Percentiles rank a stretch among this genome's conserved stretches.
Conservation (phyloP, 176 grass and related monocot genomes). For the Avena insularis region DNA sequence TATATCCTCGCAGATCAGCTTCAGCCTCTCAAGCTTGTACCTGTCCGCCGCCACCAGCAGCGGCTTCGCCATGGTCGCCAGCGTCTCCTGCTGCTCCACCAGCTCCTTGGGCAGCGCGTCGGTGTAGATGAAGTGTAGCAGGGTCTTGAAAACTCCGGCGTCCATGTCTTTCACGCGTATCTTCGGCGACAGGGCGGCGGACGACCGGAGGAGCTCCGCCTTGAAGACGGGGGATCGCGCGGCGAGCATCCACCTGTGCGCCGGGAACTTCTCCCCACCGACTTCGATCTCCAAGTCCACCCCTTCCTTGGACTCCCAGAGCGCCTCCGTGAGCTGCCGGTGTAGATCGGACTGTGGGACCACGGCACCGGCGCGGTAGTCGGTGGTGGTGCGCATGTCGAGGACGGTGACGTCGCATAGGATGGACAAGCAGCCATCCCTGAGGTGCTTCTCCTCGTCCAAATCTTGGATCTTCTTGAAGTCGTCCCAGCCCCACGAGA, state of each 20-base stretch:
- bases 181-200: neutral
- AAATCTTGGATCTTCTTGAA: neutral
- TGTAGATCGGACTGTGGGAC: neutral
- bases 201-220: neutral
- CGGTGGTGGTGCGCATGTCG: neutral
- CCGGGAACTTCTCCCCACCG: neutral
- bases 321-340: neutral
- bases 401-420: slow-evolving; percentile 22
- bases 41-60: neutral
- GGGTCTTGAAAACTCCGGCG: neutral
- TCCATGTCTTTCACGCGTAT: neutral
- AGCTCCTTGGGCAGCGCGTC: neutral
- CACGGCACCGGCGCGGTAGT: neutral
- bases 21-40: slow-evolving; percentile 16
- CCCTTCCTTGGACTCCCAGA: neutral
- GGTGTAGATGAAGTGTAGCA: slow-evolving; percentile 20
- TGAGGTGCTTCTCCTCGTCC: neutral
- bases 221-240: neutral
- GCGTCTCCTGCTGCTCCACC: too few species aligned
- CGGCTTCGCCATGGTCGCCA: neutral
- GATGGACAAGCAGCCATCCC: neutral
- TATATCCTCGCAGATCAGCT: neutral
- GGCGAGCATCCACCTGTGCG: slow-evolving; percentile 9
- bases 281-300: neutral
- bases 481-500: neutral